Percentiles rank a stretch among this genome's conserved stretches.
phyloP scores from a whole-genome alignment of 2,329 filamentous ascomycete genomes.

The Bipolaris bicolor region DNA sequence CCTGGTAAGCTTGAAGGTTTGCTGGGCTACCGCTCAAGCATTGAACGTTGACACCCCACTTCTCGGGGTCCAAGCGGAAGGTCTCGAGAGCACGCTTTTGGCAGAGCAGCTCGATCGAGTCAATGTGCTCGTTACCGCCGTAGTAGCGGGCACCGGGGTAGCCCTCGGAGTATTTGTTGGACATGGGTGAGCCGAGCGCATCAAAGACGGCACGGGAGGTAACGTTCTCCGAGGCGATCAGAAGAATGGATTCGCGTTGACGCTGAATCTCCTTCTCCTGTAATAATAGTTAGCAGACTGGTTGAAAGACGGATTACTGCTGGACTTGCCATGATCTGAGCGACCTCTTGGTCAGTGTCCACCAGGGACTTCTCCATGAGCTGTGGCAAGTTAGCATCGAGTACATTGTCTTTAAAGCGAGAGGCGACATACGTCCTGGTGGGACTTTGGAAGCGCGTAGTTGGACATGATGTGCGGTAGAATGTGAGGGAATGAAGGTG shows the following conservation, averaged over 20 bases:
- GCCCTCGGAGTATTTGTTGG: constrained; percentile 98
- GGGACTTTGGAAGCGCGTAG: constrained; percentile 70
- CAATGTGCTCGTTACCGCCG: constrained; percentile 95
- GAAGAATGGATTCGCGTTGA: constrained; percentile 94
- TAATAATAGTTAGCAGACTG: constrained; percentile 22
- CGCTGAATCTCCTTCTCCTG: constrained; percentile 93
- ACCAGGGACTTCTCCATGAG: constrained; percentile 95
- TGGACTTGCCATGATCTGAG: constrained; percentile 87
- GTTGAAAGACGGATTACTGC: background rate
- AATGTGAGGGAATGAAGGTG: constrained; percentile 13
- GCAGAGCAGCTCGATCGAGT: constrained; percentile 85
- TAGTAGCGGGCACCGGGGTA: constrained; percentile 97
- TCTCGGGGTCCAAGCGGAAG: constrained; percentile 79
- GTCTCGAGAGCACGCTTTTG: constrained; percentile 88
- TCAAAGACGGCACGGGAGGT: constrained; percentile 49
- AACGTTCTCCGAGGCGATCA: constrained; percentile 50
- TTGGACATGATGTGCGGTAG: constrained; percentile 43
- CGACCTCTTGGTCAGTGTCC: constrained; percentile 91
- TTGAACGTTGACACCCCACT: constrained; percentile 98
- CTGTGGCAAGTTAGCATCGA: constrained; percentile 59
- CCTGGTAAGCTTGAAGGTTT: constrained; percentile 98
- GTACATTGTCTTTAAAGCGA: constrained; percentile 20
- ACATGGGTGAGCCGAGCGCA: constrained; percentile 59
- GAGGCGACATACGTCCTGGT: constrained; percentile 65
- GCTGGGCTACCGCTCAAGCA: constrained; percentile 85